phyloP scores from a whole-genome alignment of 495 filamentous ascomycete genomes.

The Penicillium herquei region DNA sequence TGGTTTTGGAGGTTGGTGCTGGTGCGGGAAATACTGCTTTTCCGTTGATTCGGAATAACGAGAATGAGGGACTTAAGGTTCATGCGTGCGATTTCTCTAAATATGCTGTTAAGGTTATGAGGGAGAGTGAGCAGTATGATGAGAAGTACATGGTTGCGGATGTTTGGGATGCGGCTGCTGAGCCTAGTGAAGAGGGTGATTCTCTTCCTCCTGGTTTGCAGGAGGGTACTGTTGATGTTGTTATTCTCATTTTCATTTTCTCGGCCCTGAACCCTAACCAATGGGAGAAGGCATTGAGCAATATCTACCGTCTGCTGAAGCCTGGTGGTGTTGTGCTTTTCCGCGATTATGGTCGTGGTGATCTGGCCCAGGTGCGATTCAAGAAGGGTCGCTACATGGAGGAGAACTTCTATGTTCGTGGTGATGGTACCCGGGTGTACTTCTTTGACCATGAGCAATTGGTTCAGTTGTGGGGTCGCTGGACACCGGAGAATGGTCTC shows the following conservation, averaged over 20 bases:
- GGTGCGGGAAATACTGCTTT: constrained; percentile 97
- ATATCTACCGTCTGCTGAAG: constrained; percentile 78
- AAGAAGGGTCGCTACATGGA: constrained; percentile 88
- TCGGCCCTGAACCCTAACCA: constrained; percentile 82
- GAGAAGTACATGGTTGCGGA: constrained; percentile 70
- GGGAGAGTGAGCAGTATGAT: constrained; percentile 64
- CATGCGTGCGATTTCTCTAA: constrained; percentile 94
- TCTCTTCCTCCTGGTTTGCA: constrained; percentile 70
- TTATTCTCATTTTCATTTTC: constrained; percentile 95
- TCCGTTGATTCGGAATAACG: constrained; percentile 76
- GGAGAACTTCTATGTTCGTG: constrained; percentile 95
- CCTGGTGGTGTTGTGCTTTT: constrained; percentile 88
- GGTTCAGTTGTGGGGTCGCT: constrained; percentile 70
- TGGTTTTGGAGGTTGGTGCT: constrained; percentile 86
- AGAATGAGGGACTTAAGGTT: constrained; percentile 73
- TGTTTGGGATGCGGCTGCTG: constrained; percentile 82
- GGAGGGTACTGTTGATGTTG: constrained; percentile 78
- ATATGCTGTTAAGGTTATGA: constrained; percentile 87
- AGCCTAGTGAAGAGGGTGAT: constrained; percentile 35
- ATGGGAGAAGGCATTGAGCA: constrained; percentile 79
- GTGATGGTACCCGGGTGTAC: constrained; percentile 94
- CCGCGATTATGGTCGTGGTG: constrained; percentile 92
- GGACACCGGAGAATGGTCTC: constrained; percentile 37
- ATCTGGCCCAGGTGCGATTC: constrained; percentile 94
- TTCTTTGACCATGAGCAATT: constrained; percentile 91